These are phyloP conservation scores for Magnolia changhungtana DNA, from an alignment of 164 flowering plant species.

Conservation along the genomic window DNA sequence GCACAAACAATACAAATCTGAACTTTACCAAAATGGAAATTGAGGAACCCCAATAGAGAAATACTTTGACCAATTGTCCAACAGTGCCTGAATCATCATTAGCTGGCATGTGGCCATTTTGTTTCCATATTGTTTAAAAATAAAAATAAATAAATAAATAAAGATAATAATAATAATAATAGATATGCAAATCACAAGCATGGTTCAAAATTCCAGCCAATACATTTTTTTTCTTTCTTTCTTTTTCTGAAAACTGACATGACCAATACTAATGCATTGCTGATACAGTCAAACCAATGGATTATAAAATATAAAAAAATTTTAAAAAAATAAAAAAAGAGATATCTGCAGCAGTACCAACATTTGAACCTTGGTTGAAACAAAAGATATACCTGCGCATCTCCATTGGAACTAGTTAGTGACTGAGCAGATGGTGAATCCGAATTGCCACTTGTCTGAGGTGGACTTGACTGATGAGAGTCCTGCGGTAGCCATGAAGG, in stretches of 20 bases:
- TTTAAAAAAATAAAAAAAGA: no score
- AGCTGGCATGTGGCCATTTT: neutral
- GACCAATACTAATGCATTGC: no score
- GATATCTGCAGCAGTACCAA: neutral
- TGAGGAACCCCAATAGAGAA: neutral
- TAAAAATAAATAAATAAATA: no score
- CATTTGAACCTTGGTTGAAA: neutral
- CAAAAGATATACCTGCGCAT: constrained; percentile 55
- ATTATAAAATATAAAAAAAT: no score
- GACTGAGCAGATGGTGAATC: constrained; percentile 78
- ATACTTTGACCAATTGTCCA: neutral
- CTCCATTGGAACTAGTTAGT: constrained; percentile 88
- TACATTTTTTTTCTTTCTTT: neutral
- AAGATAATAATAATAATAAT: no score
- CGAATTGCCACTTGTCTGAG: constrained; percentile 83
- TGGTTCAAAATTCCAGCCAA: neutral
- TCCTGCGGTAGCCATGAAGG: constrained; percentile 51
- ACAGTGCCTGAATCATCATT: neutral
- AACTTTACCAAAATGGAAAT: neutral
- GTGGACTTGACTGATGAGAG: constrained; percentile 59
- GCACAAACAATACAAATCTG: no score
- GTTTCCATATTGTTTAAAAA: no score
- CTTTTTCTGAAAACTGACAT: no score
- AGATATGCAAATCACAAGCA: neutral
- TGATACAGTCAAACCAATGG: no score